Base-by-base conservation (phyloP, 2,329 filamentous ascomycete genomes). In the Neophaeococcomyces mojaviensis region DNA sequence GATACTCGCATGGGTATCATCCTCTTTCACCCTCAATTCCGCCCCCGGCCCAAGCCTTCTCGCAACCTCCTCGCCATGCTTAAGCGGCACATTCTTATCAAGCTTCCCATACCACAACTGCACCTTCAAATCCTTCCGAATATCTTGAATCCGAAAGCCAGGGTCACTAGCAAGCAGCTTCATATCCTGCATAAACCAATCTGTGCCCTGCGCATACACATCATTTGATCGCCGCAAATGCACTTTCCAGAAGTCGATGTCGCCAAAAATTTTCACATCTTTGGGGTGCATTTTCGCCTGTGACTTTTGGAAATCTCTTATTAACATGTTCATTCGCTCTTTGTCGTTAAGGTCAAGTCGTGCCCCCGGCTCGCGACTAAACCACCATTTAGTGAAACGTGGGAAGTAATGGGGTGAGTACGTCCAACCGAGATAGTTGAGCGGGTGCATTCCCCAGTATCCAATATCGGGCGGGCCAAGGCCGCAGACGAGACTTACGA, bases 81-180 rank as follows among this genome's bases (percentile, higher is more conserved):
- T 55, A 2, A 56, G 53, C 32, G 63, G 64, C 35, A 66, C 59
- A 48, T 52, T 54, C 18, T 20, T 52, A 55, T 68, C 64, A 2
- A 54, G 28, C 33, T 56, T 62, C 15, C 61, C 64, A 52, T 66
- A 62, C 63, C 63, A 67, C 51, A 68, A 33, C 46, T 63, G 56
- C 24, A 67, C 58, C 2, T 59, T 58, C 35, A 67, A 43, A 46
- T 66, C 64, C 1, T 46, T 37, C 3, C 62, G 42, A 20, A 67
- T 61, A 46, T 66, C 65, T 44, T 63, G 52, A 1, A 68, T 46
- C 40, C 49, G 39, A 46, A 68, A 68, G 1, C 62, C 64, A 51
- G 54, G 64, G 7, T 59, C 46, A 3, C 30, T 46, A 36, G 55
- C 59, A 32, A 60, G 50, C 22, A 60, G 9, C 35, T 39, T 58